Evolutionary conservation across 768 basidiomycete species (phyloP).

Genomic region (Lactifluus volemus): DNA sequence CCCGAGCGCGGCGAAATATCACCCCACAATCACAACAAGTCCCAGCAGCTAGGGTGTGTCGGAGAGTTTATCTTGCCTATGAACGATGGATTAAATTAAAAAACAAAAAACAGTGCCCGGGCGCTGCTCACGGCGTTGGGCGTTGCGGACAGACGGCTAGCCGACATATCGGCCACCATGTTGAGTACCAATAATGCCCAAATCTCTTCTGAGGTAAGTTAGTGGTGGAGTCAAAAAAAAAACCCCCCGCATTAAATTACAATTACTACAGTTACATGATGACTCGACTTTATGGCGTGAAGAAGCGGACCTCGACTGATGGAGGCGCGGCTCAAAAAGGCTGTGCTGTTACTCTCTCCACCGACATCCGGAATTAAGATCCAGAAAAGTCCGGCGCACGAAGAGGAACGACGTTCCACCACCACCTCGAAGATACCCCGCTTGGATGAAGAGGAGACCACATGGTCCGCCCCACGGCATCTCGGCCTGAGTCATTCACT

Average conservation of each 20-base stretch:
- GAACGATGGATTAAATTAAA: neutral
- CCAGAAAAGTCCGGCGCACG: neutral
- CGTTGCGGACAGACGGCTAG: conserved; percentile 29
- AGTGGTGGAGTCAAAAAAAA: too few relatives aligned
- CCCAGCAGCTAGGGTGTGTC: conserved; percentile 31
- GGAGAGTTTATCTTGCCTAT: neutral
- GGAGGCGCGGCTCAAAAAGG: conserved; percentile 22
- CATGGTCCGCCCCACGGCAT: neutral
- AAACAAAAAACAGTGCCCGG: conserved; percentile 20
- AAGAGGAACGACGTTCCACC: too few relatives aligned
- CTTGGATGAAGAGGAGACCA: neutral
- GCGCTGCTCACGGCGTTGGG: conserved; percentile 37
- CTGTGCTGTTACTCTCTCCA: neutral
- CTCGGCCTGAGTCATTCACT: too few relatives aligned
- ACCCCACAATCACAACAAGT: neutral
- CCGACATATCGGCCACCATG: conserved; percentile 1
- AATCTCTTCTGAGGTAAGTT: neutral
- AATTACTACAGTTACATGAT: neutral
- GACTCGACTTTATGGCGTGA: conserved; percentile 33
- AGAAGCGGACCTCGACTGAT: conserved; percentile 43
- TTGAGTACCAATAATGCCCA: neutral
- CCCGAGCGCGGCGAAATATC: conserved; percentile 27
- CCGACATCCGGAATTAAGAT: neutral
- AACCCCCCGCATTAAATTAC: too few relatives aligned
- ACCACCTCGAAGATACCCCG: neutral